Evolutionary conservation across 495 filamentous ascomycete species (phyloP).

Genomic region (Cercophora newfieldiana): DNA sequence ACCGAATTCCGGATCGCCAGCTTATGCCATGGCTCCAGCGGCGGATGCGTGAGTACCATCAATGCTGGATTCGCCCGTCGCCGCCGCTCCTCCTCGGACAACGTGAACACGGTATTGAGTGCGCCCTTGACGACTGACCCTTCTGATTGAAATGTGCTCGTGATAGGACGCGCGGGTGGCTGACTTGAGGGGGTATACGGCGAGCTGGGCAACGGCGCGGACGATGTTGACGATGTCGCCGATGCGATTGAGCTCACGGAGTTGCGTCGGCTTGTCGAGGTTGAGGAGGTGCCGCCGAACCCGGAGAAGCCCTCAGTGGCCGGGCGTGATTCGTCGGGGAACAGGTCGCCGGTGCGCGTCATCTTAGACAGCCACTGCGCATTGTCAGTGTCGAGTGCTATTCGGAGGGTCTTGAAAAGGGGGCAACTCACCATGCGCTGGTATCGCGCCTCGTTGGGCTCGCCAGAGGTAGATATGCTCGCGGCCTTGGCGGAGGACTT

Average conservation of each 20-base stretch:
- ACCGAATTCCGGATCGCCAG: slow-evolving; percentile 13
- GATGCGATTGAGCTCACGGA: slow-evolving; percentile 18
- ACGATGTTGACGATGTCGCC: not conserved
- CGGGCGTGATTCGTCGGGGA: slow-evolving; percentile 28
- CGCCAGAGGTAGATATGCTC: not conserved
- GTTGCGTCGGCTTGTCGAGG: slow-evolving; percentile 18
- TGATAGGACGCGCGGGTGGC: not conserved
- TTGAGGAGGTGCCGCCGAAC: slow-evolving; percentile 18
- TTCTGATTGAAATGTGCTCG: not conserved
- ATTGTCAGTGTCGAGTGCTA: not conserved
- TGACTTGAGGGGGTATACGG: not conserved
- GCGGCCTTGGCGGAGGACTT: slow-evolving; percentile 23
- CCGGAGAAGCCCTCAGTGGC: slow-evolving; percentile 21
- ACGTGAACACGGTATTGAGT: slow-evolving; percentile 19
- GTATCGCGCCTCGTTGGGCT: slow-evolving; percentile 21
- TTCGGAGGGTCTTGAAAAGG: not conserved
- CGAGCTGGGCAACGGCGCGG: not conserved
- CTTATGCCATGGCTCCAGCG: slow-evolving; percentile 25
- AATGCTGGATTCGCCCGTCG: slow-evolving; percentile 20
- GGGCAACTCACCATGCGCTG: slow-evolving; percentile 18
- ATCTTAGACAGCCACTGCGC: slow-evolving; percentile 25
- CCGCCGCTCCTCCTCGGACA: slow-evolving; percentile 16
- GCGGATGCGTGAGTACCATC: slow-evolving; percentile 28
- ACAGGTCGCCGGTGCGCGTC: slow-evolving; percentile 24
- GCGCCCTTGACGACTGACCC: not conserved